Conservation (phyloP, 306 rosid genomes). For the Castanospermum australe region DNA sequence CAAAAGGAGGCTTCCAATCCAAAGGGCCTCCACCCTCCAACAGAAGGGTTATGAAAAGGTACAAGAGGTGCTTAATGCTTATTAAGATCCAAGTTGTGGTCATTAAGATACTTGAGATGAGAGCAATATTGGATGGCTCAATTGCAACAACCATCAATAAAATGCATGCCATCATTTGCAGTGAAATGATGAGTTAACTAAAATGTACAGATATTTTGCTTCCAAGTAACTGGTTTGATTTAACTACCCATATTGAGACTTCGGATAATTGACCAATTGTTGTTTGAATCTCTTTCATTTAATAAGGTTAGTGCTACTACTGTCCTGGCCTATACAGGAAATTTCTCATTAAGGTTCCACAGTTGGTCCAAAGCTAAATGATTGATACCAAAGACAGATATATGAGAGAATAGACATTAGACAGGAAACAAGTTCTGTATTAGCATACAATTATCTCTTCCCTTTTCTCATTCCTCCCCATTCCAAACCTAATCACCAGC, state of each 20-base stretch:
- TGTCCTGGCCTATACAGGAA: not conserved
- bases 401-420: not conserved
- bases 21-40: not conserved
- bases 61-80: not conserved
- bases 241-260: not conserved
- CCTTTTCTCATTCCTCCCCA: not conserved
- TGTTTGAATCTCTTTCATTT: not conserved
- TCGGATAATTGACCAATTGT: not conserved
- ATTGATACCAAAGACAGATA: not conserved
- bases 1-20: not conserved
- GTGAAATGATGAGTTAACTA: not conserved
- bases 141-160: not conserved
- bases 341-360: not conserved
- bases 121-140: not conserved
- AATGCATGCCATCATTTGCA: not conserved
- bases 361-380: not conserved
- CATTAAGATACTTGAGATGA: slow-evolving; percentile 1
- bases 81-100: not conserved
- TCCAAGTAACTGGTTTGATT: not conserved
- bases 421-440: not conserved
- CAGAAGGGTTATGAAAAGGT: not conserved
- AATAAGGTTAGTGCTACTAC: not conserved
- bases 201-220: not conserved
- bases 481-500: not conserved
- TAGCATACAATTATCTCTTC: not conserved